Evolutionary conservation across 2,329 filamentous ascomycete species (phyloP).

Genomic region (Fusarium sp.): DNA sequence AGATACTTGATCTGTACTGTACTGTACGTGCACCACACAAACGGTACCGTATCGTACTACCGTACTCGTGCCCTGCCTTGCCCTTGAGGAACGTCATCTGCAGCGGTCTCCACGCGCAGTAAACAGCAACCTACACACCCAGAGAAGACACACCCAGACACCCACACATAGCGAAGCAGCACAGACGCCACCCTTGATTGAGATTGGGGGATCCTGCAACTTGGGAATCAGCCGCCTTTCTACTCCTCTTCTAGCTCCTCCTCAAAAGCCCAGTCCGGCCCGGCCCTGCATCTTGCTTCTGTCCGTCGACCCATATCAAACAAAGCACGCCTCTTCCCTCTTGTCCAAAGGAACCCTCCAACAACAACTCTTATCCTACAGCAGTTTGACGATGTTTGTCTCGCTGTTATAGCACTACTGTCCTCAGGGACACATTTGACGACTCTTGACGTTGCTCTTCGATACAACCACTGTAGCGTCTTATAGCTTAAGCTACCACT

Average conservation of each 20-base stretch:
- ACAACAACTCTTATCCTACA: constrained; percentile 33
- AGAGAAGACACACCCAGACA: constrained; percentile 27
- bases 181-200: constrained; percentile 42
- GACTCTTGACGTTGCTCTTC: constrained; percentile 34
- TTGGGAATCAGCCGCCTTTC: constrained; percentile 42
- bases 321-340: constrained; percentile 25
- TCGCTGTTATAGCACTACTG: constrained; percentile 55
- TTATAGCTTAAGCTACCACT: constrained; percentile 41
- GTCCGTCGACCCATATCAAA: constrained; percentile 40
- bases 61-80: constrained; percentile 36
- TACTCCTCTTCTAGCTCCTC: constrained; percentile 43
- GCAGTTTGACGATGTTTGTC: constrained; percentile 53
- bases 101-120: constrained; percentile 37
- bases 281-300: constrained; percentile 44
- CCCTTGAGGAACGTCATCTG: constrained; percentile 49
- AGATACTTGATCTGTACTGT: constrained; percentile 37
- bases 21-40: background rate
- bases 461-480: constrained; percentile 36
- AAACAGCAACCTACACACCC: constrained; percentile 33
- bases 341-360: constrained; percentile 17
- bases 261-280: constrained; percentile 48
- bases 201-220: constrained; percentile 45
- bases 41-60: constrained; percentile 23
- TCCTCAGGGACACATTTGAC: constrained; percentile 55
- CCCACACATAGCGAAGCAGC: constrained; percentile 38